Evolutionary conservation across 495 filamentous ascomycete genomes (phyloP), one percentile per base, ranked within the genome.

Genomic region (Cetradonia linearis): DNA sequence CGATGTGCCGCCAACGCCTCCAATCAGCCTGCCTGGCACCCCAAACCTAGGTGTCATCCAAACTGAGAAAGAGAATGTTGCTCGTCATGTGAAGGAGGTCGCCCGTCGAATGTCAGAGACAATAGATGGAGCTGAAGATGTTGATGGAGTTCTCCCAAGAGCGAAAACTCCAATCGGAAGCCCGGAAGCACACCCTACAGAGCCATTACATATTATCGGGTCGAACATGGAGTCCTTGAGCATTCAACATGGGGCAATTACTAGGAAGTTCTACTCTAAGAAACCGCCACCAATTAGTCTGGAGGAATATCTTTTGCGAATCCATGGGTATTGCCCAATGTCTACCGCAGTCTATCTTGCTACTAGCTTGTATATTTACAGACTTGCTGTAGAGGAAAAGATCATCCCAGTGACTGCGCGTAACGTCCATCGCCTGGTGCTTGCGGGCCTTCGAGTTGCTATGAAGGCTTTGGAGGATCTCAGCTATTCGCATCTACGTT

Each of bases 301-400:
- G 49, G 83, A 86, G 65, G 86, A 94, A 52, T 98, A 98, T 70
- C 78, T 96, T 23, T 72, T 83, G 62, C 87, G 93, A 48, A 81
- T 97, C 53, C 92, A 97, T 69, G 78, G 77, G 40, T 97, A 84
- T 70, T 98, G 93, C 64, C 92, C 94, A 25, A 87, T 96, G 83
- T 94, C 90, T n/a, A 92, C 93, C 3, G 91, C 84, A 18, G 94
- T 96, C 36, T 95, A 93, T 66, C 83, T 98, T n/a, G 90, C 93
- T 2, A 84, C 93, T 2, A 89, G 88, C 49, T 73, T 86, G n/a
- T 97, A 97, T 70, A 90, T 96, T 56, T 85, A 89, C 66, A 80
- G 82, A 54, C 80, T 97, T 44, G 85, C 83, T 1, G 78, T 91
- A 11, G 73, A 83, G 37, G 89, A 96, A 64, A 79, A 80, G 55